Base-by-base conservation (phyloP, 1,139 yeast species). In the Lodderomyces pseudojiufengensis region DNA sequence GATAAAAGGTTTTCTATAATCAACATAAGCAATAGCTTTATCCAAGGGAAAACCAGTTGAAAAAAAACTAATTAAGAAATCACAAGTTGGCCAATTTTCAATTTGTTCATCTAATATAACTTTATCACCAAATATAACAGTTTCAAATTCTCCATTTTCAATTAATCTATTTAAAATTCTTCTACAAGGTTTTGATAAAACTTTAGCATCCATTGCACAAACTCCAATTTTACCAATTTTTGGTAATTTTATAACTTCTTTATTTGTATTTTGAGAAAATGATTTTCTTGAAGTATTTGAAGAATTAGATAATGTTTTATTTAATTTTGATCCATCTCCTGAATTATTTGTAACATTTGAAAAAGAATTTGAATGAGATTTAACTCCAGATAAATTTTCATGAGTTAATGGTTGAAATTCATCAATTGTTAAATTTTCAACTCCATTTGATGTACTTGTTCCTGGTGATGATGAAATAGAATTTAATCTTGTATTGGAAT, bases 31-130 rank as follows among this genome's bases (percentile, higher is more conserved):
- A 41, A 94, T 90, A 2, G 98, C 98, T 60, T 94, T 94, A 52
- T 92, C 95, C 29, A 94, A 67, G 0, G 99, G 98, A 62, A 94
- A 94, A 0, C 99, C 99, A 25, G 80, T 78, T n/a, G 95, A 84
- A 57, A 92, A 92, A 60, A 92, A 92, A 49, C 94, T 82, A 43
- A 92, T 86, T 45, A 94, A 70, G 53, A 87, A 92, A 55, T 94
- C 98, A 65, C 98, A 94, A 28, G 96, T 87, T 23, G 98, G 99
- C 98, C 99, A 92, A 56, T 88, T 87, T 61, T 92, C 97, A 43
- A 92, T 78, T 18, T 81, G 51, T 63, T 94, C 98, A 61, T 94
- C 98, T 38, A 94, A 66, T 34, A 94, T 92, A 14, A 90, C 97
- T 61, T 94, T 94, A 59, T 94, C 99, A 40, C 98, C 98, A 65